phyloP scores from a whole-genome alignment of 768 basidiomycete species.

The Dioszegia crocea region DNA sequence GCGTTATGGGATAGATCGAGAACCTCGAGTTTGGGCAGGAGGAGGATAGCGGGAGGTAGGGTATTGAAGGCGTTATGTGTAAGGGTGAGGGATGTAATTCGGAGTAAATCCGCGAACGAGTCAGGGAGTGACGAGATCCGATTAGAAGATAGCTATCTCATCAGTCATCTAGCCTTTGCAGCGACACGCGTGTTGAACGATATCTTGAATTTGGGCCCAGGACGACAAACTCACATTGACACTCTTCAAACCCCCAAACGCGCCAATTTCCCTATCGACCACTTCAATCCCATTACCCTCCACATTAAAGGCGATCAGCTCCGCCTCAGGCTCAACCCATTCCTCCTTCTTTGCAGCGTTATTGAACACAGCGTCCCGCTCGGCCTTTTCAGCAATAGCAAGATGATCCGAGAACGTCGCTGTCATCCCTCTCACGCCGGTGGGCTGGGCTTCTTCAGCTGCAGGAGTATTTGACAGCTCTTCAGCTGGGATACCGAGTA shows the following conservation, averaged over 20 bases:
- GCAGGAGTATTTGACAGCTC: conserved; percentile 29
- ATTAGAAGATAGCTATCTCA: conserved; percentile 31
- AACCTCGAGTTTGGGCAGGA: conserved; percentile 36
- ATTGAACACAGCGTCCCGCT: conserved; percentile 26
- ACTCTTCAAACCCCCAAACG: conserved; percentile 39
- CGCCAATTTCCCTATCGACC: conserved; percentile 42
- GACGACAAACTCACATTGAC: conserved; percentile 34
- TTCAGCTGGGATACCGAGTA: conserved; percentile 25
- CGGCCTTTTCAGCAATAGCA: conserved; percentile 4
- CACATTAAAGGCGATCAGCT: conserved; percentile 32
- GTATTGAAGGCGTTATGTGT: conserved; percentile 37
- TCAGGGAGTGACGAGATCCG: conserved; percentile 29
- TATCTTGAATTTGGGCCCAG: no score
- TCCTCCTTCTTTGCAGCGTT: conserved; percentile 16
- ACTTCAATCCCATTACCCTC: conserved; percentile 26
- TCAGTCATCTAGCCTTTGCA: neutral
- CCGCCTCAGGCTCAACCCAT: conserved; percentile 40
- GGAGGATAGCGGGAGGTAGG: conserved; percentile 34
- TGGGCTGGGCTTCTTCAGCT: neutral
- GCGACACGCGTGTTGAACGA: neutral
- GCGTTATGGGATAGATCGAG: conserved; percentile 44
- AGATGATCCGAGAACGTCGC: conserved; percentile 7
- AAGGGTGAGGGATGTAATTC: conserved; percentile 36
- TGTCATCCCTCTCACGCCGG: neutral
- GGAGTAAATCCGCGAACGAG: conserved; percentile 41